Percentiles rank a stretch among this genome's conserved stretches.
Conservation (phyloP, 257 asterid genomes). For the Jacaranda copaia region DNA sequence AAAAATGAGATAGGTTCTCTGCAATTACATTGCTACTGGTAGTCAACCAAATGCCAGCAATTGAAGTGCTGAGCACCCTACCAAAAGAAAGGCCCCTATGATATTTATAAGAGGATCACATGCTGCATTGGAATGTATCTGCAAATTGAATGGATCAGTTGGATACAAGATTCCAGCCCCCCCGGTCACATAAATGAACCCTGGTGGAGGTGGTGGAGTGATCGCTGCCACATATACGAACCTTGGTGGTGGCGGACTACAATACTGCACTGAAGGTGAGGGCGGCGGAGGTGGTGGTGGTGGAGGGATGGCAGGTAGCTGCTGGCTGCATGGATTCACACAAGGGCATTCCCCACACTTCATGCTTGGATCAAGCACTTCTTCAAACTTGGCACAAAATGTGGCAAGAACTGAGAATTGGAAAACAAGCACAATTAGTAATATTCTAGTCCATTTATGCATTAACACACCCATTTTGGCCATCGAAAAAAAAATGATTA, state of each 20-base stretch:
- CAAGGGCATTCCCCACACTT: conserved; percentile 85
- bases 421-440: conserved; percentile 28
- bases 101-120: background rate
- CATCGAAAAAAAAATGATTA: background rate
- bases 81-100: conserved; percentile 22
- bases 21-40: background rate
- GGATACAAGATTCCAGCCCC: conserved; percentile 27
- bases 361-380: conserved; percentile 47
- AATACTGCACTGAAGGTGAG: background rate
- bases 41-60: conserved; percentile 25
- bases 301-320: background rate
- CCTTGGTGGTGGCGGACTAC: conserved; percentile 37
- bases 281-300: conserved; percentile 1
- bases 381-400: conserved; percentile 17
- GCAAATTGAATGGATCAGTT: conserved; percentile 50
- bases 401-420: conserved; percentile 30
- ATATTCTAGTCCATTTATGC: conserved; percentile 28
- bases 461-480: conserved; percentile 17
- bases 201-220: conserved; percentile 43
- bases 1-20: no score
- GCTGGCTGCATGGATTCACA: conserved; percentile 58
- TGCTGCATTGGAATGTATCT: conserved; percentile 38
- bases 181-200: conserved; percentile 34
- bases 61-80: conserved; percentile 28
- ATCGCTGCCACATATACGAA: conserved; percentile 43